Conservation (phyloP, 1,139 yeast genomes). For the Yamadazyma diospyri region DNA sequence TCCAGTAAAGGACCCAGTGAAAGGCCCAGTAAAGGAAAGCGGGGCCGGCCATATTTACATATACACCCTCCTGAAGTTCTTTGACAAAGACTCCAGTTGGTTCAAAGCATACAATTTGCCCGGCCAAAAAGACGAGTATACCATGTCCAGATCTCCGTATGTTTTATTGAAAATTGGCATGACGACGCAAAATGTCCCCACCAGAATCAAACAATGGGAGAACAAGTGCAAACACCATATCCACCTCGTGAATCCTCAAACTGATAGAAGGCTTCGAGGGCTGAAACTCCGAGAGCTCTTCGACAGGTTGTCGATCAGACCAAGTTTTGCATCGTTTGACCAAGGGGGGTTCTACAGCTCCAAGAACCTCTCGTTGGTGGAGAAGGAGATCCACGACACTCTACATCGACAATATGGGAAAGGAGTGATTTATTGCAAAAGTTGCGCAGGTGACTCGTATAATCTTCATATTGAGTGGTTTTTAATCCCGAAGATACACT, state of each 20-base stretch:
- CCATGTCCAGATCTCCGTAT: slow-evolving; percentile 34
- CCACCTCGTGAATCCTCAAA: slow-evolving; percentile 11
- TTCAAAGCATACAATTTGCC: slow-evolving; percentile 36
- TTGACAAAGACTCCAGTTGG: slow-evolving; percentile 22
- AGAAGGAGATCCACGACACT: slow-evolving; percentile 35
- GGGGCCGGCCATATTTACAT: slow-evolving; percentile 47
- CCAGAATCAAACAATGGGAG: slow-evolving; percentile 53
- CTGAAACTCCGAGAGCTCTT: slow-evolving; percentile 10
- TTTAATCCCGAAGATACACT: slow-evolving; percentile 43
- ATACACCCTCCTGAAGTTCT: slow-evolving; percentile 45
- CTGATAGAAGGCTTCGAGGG: slow-evolving; percentile 9
- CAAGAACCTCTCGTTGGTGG: slow-evolving; percentile 30
- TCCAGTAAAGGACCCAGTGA: slow-evolving; percentile 1
- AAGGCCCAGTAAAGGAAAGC: neutral
- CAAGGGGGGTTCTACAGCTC: slow-evolving; percentile 33
- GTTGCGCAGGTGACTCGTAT: slow-evolving; percentile 25
- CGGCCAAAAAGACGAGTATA: slow-evolving; percentile 24
- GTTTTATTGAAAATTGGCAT: slow-evolving; percentile 54
- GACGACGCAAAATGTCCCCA: slow-evolving; percentile 45
- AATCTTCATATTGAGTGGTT: slow-evolving; percentile 60
- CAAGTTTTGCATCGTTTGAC: slow-evolving; percentile 1
- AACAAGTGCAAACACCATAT: slow-evolving; percentile 47
- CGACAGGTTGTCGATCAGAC: slow-evolving; percentile 7
- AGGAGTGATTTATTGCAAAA: slow-evolving; percentile 43
- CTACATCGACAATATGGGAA: slow-evolving; percentile 37